Evolutionary conservation across 257 asterid species (phyloP), one percentile per base, ranked within the genome.

Genomic region (Nicotiana benthamiana): DNA sequence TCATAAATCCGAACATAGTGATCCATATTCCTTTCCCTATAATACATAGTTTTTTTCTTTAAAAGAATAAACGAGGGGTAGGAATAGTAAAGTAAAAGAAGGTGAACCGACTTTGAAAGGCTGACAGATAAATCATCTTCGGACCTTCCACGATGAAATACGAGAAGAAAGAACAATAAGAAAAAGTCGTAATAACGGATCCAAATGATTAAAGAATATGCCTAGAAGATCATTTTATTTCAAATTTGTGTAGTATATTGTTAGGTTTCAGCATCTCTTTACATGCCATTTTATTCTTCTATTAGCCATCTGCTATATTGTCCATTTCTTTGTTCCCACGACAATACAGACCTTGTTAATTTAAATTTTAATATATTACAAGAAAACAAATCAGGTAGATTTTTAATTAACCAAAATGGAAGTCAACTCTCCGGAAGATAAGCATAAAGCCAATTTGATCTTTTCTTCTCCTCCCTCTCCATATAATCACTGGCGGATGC

Each of bases 241-340:
- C 12, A 22, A 43, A 70, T 43, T 70, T 3, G 10, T 54, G 61
- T 54, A 54, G 61, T 54, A 54, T 54, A 54, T 54, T 54, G 61
- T 54, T 54, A n/a, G 61, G 61, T 54, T 17, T 54, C 61, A 70
- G 77, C 59, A 70, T 43, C 77, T 70, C 11, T 22, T 70, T 70
- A 70, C 77, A 43, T 72, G 78, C 78, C 78, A 48, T 72, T 48
- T 72, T 72, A 72, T 72, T 72, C 78, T 72, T 72, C 48, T 12
- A 48, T 48, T 72, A 72, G 60, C 61, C 78, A 72, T 48, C 78
- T n/a, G 26, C 61, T 72, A 72, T 72, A 59, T 24, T 46, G 61
- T 48, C 60, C 48, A 15, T 72, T 13, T 72, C 60, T 46, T 46
- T 46, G 46, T 72, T 72, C 40, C 60, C 24, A 72, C 40, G 30